phyloP scores from a whole-genome alignment of 179 eudicot genomes.

The Nepenthes alata region DNA sequence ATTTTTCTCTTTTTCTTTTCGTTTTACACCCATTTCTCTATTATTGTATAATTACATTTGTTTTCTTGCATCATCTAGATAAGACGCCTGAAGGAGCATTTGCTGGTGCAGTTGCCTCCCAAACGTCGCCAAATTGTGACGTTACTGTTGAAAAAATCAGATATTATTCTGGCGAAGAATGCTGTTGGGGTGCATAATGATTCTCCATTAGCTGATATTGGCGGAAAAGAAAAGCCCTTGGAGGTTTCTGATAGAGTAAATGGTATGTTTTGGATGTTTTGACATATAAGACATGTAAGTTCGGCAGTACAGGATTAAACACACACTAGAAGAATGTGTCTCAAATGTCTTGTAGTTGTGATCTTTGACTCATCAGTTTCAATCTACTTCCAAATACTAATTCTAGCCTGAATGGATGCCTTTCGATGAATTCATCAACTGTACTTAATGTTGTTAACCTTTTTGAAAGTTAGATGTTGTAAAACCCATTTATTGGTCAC shows the following conservation, averaged over 20 bases:
- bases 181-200: constrained; percentile 21
- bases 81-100: constrained; percentile 89
- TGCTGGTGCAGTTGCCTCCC: constrained; percentile 77
- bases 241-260: constrained; percentile 27
- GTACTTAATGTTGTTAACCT: no score
- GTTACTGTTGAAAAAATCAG: constrained; percentile 54
- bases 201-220: constrained; percentile 17
- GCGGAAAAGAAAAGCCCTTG: constrained; percentile 21
- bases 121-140: constrained; percentile 80
- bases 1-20: not conserved
- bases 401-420: no score
- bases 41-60: not conserved
- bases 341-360: not conserved
- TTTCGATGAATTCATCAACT: no score
- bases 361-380: not conserved
- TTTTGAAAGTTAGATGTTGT: no score
- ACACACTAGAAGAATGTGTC: not conserved
- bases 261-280: constrained; percentile 20
- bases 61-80: constrained; percentile 38
- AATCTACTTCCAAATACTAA: no score
- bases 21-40: no score
- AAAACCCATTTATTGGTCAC: no score
- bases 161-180: constrained; percentile 49
- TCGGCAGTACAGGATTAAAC: no score
- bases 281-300: not conserved